Base-by-base conservation (phyloP, 2,329 filamentous ascomycete species). In the Phyllosticta citribraziliensis region DNA sequence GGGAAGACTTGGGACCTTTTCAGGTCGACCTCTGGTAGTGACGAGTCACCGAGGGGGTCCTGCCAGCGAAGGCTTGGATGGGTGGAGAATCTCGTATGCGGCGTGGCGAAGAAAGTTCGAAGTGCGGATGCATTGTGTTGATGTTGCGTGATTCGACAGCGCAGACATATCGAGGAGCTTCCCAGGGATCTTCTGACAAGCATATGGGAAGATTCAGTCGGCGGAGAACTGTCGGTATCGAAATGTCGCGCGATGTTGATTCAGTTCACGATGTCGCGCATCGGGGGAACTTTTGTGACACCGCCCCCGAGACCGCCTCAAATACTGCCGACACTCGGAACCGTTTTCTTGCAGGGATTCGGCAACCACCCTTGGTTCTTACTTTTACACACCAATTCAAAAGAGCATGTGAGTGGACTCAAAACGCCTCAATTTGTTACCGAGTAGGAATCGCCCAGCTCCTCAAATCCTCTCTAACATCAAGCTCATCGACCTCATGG, bases 401-500 rank as follows among this genome's bases (percentile, higher is more conserved):
- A 22, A 22, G 22, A 22, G 22, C 22, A 22, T 22, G 3, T 22
- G 2, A 3, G 22, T 22, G 22, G 22, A 22, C 22, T 22, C 22
- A 22, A n/a, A 52, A 52, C 50, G 50, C 50, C 50, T 52, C 1
- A 52, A 22, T 12, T 22, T 33, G 40, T 24, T 33, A 30, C 20
- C 9, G 27, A 30, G 24, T 50, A 22, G 64, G 61, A 54, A 78
- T 68, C 35, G 66, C 70, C 78, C 79, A 80, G 60, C 76, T 79
- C 55, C 74, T 70, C 64, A 80, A 61, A 65, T 80, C 77, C 47
- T 79, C 76, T 55, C 78, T 69, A 52, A 79, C 65, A 54, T 79
- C 76, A 61, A 79, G 75, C 66, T 81, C 79, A 56, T 80, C 75
- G 33, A 80, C 70, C 65, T 80, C 78, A 33, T 75, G 72, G 14